Conservation (phyloP, 108 stramenopile species). For the Schizochytrium sp. region DNA sequence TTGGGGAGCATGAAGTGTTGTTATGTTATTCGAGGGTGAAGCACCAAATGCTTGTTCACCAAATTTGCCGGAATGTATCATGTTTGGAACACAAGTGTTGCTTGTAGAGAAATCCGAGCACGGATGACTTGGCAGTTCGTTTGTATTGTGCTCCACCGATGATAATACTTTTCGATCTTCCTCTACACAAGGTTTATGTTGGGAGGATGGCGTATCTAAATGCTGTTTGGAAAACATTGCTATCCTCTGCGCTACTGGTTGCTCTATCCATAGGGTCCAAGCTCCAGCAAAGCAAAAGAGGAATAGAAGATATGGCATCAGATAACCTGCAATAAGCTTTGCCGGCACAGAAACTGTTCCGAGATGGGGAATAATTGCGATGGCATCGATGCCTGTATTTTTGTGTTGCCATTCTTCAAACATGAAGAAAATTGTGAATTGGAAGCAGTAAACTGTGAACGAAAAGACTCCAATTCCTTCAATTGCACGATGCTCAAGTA, state of each 20-base stretch:
- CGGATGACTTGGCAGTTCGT: too few species aligned
- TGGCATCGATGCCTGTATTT: background rate
- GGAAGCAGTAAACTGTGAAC: constrained; percentile 59
- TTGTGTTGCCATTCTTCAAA: constrained; percentile 50
- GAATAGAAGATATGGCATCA: constrained; percentile 5
- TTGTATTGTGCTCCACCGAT: too few species aligned
- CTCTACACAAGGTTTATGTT: too few species aligned
- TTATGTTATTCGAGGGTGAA: too few species aligned
- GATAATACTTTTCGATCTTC: too few species aligned
- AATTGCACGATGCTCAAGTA: constrained; percentile 23
- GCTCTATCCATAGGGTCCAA: constrained; percentile 15
- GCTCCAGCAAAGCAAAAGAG: constrained; percentile 22
- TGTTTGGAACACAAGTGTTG: too few species aligned
- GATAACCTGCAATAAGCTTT: background rate
- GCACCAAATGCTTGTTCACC: too few species aligned
- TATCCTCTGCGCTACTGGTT: background rate
- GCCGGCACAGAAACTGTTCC: constrained; percentile 42
- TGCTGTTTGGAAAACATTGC: background rate
- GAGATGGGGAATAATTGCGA: background rate
- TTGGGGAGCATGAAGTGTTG: too few species aligned
- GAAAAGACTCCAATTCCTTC: background rate
- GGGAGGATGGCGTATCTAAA: background rate
- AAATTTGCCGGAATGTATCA: too few species aligned
- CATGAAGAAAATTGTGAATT: constrained; percentile 53
- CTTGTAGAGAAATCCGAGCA: too few species aligned